Percentiles rank a stretch among this genome's conserved stretches.
Conservation (phyloP, 306 rosid species). For the Quercus suber region DNA sequence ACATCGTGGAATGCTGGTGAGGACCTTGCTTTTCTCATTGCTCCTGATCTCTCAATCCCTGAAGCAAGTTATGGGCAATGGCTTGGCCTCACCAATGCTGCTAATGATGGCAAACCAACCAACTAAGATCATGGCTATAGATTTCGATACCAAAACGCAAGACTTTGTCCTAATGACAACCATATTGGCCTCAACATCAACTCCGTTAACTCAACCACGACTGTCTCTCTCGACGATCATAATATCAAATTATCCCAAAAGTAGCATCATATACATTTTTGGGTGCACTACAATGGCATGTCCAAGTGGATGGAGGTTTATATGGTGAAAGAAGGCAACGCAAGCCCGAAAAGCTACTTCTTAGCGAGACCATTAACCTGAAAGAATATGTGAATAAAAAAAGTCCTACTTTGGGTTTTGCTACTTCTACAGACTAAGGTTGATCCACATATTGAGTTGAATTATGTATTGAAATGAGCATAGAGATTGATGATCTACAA, state of each 20-base stretch:
- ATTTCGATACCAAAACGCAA: conserved; percentile 46
- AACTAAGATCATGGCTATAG: conserved; percentile 44
- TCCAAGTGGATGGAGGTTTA: conserved; percentile 38
- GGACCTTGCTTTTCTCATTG: conserved; percentile 47
- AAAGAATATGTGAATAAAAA: conserved; percentile 15
- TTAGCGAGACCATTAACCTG: conserved; percentile 33
- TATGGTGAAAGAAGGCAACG: conserved; percentile 17
- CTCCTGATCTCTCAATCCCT: conserved; percentile 23
- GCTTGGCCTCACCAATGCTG: conserved; percentile 48
- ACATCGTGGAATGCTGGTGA: conserved; percentile 25
- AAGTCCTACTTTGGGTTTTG: conserved; percentile 38
- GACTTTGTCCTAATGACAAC: conserved; percentile 28
- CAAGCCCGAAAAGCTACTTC: conserved; percentile 27
- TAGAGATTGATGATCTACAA: conserved; percentile 21
- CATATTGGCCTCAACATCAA: conserved; percentile 49
- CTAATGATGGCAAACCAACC: conserved; percentile 15
- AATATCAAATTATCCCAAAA: conserved; percentile 27
- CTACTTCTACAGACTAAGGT: conserved; percentile 33
- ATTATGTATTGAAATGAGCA: conserved; percentile 38
- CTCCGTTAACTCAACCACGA: conserved; percentile 29
- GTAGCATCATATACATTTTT: conserved; percentile 1
- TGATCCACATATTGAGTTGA: conserved; percentile 23
- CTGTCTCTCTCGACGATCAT: conserved; percentile 13
- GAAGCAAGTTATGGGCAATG: conserved; percentile 34
- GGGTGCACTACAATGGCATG: conserved; percentile 38